Evolutionary conservation across 2,329 filamentous ascomycete genomes (phyloP).

Genomic region (Aspergillus ustus): DNA sequence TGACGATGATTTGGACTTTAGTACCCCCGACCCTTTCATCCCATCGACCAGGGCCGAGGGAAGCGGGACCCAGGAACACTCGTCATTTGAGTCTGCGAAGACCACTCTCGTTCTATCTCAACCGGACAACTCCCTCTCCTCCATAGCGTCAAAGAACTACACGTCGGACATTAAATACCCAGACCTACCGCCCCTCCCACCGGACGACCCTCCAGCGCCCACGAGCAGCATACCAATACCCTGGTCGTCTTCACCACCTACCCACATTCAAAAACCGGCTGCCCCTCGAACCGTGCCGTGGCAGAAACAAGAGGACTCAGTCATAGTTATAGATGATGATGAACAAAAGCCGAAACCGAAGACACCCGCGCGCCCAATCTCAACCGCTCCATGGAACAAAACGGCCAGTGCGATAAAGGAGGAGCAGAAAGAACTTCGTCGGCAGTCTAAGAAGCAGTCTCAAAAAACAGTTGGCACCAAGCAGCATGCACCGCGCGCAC

Average conservation of each 20-base stretch:
- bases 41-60: constrained; percentile 25
- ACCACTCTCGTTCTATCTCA: constrained; percentile 8
- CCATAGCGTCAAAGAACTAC: constrained; percentile 20
- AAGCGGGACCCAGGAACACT: constrained; percentile 9
- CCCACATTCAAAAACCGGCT: constrained; percentile 46
- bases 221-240: constrained; percentile 64
- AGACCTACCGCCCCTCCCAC: constrained; percentile 37
- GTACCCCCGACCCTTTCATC: constrained; percentile 36
- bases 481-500: constrained; percentile 41
- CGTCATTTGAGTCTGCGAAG: constrained; percentile 13
- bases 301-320: constrained; percentile 40
- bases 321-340: constrained; percentile 28
- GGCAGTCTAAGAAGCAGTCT: constrained; percentile 56
- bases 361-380: constrained; percentile 51
- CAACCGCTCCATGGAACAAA: constrained; percentile 69
- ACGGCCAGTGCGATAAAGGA: constrained; percentile 76
- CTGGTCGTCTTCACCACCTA: constrained; percentile 68
- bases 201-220: constrained; percentile 37
- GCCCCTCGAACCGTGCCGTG: constrained; percentile 73
- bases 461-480: constrained; percentile 46
- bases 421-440: constrained; percentile 73
- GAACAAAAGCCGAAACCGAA: constrained; percentile 30
- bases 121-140: not conserved
- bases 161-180: constrained; percentile 40
- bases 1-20: constrained; percentile 71